Evolutionary conservation across 2,329 filamentous ascomycete genomes (phyloP).

Genomic region (Didymella pinodella): DNA sequence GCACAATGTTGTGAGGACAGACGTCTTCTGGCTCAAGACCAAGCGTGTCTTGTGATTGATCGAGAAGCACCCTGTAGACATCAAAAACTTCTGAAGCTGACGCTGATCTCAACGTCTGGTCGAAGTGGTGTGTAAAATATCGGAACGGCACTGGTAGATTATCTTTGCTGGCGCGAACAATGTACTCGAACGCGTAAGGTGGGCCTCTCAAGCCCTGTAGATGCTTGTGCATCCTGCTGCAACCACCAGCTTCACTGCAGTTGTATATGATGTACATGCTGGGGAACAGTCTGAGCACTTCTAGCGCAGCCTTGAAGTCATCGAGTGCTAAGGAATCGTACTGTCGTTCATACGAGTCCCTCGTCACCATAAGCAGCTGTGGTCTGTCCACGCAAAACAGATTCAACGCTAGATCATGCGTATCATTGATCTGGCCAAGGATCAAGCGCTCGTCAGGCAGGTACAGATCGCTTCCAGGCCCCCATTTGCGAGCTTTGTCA

Average conservation of each 20-base stretch:
- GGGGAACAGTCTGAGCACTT: conserved; percentile 41
- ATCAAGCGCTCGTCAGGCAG: conserved; percentile 55
- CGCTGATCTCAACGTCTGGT: conserved; percentile 18
- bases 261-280: conserved; percentile 58
- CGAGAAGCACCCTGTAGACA: conserved; percentile 33
- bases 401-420: conserved; percentile 59
- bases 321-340: conserved; percentile 52
- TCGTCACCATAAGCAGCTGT: conserved; percentile 58
- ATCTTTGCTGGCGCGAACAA: conserved; percentile 34
- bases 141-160: conserved; percentile 47
- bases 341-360: conserved; percentile 58
- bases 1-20: conserved; percentile 59
- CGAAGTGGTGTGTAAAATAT: conserved; percentile 47
- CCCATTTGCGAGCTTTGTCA: conserved; percentile 36
- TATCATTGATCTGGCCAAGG: conserved; percentile 50
- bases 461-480: conserved; percentile 53
- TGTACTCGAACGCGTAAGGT: conserved; percentile 42
- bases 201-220: conserved; percentile 53
- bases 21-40: conserved; percentile 22
- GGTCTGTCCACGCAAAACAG: conserved; percentile 60
- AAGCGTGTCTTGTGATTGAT: conserved; percentile 21
- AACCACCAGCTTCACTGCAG: conserved; percentile 56
- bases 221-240: conserved; percentile 61
- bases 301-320: conserved; percentile 54
- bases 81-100: conserved; percentile 23